Evolutionary conservation across 495 filamentous ascomycete genomes (phyloP), one percentile per base, ranked within the genome.

Genomic region (Penicillium mononematosum): DNA sequence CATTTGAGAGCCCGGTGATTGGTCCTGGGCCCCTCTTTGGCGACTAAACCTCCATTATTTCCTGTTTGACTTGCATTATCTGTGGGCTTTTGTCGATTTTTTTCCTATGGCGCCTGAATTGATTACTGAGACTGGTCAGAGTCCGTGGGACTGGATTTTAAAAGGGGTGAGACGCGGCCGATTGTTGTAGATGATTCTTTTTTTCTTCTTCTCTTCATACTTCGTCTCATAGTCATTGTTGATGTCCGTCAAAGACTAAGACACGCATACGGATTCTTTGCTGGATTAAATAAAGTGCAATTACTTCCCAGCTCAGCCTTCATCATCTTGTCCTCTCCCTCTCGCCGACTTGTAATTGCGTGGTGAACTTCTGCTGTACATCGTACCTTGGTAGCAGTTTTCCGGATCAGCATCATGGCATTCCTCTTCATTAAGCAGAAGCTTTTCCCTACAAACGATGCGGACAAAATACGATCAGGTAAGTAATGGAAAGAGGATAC

Each of bases 341-440:
- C 32, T 32, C 5, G 10, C 20, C 36, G 20, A 1, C 32, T 42
- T 32, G 27, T 48, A 48, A 48, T 48, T 6, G 29, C 12, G 27
- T 48, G 27, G 34, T 12, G 31, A 7, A 32, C 8, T n/a, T 38
- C 17, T 24, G 11, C 20, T 36, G 8, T 16, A 32, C 25, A n/a
- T 22, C 17, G 42, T 12, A 25, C 12, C 36, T 32, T 44, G 38
- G 25, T 25, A 29, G 27, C 47, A 56, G 20, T 19, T 29, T 31
- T 45, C 4, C 12, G 12, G 16, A 43, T 14, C 38, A 29, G 29
- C 24, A 62, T 20, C 24, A 78, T 78, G 75, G 74, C 73, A 12
- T 61, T 78, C 19, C 60, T 77, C 16, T 77, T 78, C 45, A 46
- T 78, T 58, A 78, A 74, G 54, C 64, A 75, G 50, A 77, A 72